Evolutionary conservation across 148 eudicot species (phyloP).

Genomic region (Cornus suecica): DNA sequence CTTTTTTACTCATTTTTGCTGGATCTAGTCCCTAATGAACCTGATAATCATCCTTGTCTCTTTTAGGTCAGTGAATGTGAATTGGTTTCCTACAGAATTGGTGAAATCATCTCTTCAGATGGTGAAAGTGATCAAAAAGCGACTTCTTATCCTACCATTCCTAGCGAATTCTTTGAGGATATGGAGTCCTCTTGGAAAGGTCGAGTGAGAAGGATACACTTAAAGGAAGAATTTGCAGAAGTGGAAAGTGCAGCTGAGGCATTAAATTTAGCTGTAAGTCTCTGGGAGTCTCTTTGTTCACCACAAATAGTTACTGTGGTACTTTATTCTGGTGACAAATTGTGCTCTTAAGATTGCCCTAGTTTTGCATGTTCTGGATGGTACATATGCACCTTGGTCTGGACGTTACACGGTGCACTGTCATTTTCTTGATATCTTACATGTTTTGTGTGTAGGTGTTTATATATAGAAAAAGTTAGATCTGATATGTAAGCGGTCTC

Average conservation of each 20-base stretch:
- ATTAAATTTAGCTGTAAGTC: constrained; percentile 72
- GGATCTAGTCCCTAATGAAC: neutral
- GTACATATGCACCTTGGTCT: neutral
- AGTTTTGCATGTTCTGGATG: neutral
- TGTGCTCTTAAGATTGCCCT: neutral
- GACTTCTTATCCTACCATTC: constrained; percentile 48
- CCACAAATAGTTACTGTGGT: neutral
- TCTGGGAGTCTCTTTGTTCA: constrained; percentile 15
- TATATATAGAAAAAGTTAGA: too few species aligned
- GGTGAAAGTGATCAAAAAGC: constrained; percentile 62
- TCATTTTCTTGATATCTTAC: too few species aligned
- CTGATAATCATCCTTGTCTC: neutral
- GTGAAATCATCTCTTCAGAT: constrained; percentile 69
- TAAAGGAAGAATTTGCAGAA: constrained; percentile 61
- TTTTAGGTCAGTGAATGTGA: constrained; percentile 75
- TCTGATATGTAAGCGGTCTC: neutral
- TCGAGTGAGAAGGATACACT: constrained; percentile 82
- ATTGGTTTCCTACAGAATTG: constrained; percentile 61
- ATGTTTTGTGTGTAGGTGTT: too few species aligned
- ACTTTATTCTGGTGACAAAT: neutral
- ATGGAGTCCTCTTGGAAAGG: constrained; percentile 95
- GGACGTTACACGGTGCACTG: too few species aligned
- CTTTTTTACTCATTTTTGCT: neutral
- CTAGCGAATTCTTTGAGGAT: constrained; percentile 77
- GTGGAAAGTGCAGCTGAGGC: constrained; percentile 79